phyloP scores from a whole-genome alignment of 1,139 yeast species.

The Chernovozyma sophiae-reginae region DNA sequence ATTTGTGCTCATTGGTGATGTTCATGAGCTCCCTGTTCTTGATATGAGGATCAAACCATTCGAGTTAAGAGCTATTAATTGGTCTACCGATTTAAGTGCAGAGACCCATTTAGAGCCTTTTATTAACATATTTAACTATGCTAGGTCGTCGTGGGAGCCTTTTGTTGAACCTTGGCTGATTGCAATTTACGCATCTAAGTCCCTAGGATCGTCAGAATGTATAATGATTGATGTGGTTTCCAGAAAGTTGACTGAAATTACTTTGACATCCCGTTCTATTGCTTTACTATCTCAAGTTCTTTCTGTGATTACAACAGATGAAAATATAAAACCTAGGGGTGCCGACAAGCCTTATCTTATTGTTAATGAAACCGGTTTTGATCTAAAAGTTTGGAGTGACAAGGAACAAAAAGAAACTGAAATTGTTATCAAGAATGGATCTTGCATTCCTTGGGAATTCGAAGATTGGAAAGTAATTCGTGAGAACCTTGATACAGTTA shows the following conservation, averaged over 20 bases:
- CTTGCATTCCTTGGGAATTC: constrained; percentile 78
- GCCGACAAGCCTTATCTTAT: constrained; percentile 80
- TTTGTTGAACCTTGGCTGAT: constrained; percentile 85
- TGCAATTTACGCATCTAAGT: constrained; percentile 62
- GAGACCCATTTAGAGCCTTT: constrained; percentile 65
- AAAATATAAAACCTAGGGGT: constrained; percentile 62
- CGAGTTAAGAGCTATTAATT: constrained; percentile 66
- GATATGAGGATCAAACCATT: constrained; percentile 80
- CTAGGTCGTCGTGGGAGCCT: constrained; percentile 97
- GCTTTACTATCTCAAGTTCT: constrained; percentile 72
- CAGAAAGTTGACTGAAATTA: constrained; percentile 70
- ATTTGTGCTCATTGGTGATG: constrained; percentile 85
- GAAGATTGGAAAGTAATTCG: constrained; percentile 90
- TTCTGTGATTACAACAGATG: constrained; percentile 51
- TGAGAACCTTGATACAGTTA: constrained; percentile 70
- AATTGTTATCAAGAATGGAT: constrained; percentile 45
- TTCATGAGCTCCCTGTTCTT: constrained; percentile 86
- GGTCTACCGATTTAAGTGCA: constrained; percentile 86
- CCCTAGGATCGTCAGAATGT: constrained; percentile 40
- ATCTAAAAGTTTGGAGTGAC: constrained; percentile 63
- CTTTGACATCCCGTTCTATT: constrained; percentile 76
- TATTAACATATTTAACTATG: constrained; percentile 81
- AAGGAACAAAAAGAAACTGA: constrained; percentile 33
- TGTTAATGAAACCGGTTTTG: constrained; percentile 80
- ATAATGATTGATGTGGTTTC: constrained; percentile 64